Evolutionary conservation across 164 flowering plant genomes (phyloP).

Genomic region (Buxus sempervirens): DNA sequence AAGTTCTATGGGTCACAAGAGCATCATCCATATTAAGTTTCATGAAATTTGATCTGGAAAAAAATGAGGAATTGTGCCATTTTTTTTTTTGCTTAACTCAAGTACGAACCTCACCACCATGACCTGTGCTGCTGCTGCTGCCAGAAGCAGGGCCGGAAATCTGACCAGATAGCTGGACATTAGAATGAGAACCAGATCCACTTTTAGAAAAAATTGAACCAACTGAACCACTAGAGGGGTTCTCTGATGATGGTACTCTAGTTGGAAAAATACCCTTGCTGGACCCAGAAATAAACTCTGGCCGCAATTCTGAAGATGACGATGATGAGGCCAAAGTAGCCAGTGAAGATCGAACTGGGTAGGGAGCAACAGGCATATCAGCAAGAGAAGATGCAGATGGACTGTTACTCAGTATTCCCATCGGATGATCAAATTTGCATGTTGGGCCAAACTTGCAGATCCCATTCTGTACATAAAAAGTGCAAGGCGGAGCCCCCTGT

Average conservation of each 20-base stretch:
- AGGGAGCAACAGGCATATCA: conserved; percentile 96
- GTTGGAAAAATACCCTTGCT: conserved; percentile 42
- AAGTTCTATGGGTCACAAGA: neutral
- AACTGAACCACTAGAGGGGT: conserved; percentile 50
- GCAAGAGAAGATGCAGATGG: conserved; percentile 95
- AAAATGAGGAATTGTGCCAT: conserved; percentile 15
- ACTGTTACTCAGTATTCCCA: conserved; percentile 70
- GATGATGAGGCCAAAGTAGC: conserved; percentile 86
- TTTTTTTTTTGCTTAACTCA: conserved; percentile 27
- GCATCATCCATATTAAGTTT: conserved; percentile 7
- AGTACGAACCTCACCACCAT: conserved; percentile 29
- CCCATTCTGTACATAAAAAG: conserved; percentile 71
- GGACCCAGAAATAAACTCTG: conserved; percentile 49
- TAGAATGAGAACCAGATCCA: conserved; percentile 37
- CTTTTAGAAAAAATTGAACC: conserved; percentile 57
- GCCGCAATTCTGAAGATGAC: conserved; percentile 74
- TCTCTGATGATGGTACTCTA: conserved; percentile 51
- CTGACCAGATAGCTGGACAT: conserved; percentile 37
- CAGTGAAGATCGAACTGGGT: conserved; percentile 72
- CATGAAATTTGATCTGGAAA: conserved; percentile 16
- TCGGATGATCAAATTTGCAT: conserved; percentile 87
- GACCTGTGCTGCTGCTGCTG: conserved; percentile 27
- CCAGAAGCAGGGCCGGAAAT: conserved; percentile 33
- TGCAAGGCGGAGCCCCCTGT: conserved; percentile 77
- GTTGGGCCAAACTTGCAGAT: conserved; percentile 82